Conservation (phyloP, 2,329 filamentous ascomycete species). For the Fusarium veterinarium region DNA sequence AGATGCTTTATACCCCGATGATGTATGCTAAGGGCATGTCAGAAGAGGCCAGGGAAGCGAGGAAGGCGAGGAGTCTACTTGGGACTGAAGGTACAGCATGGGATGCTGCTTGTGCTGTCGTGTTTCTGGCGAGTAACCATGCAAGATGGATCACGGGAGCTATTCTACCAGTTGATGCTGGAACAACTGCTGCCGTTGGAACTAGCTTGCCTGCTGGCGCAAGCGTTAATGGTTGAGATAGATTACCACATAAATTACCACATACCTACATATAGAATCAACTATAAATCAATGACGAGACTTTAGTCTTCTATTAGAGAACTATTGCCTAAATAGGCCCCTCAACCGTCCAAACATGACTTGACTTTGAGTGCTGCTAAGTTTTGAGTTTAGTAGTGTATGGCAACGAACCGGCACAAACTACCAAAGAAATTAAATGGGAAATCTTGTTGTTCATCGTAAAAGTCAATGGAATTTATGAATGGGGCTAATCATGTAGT, state of each 20-base stretch:
- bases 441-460: too few relatives aligned
- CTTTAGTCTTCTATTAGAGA: rapidly evolving
- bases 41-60: constrained; percentile 51
- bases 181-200: constrained; percentile 47
- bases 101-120: constrained; percentile 55
- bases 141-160: constrained; percentile 58
- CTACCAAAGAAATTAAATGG: too few relatives aligned
- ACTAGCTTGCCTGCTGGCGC: constrained; percentile 38
- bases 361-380: neutral
- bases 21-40: constrained; percentile 55
- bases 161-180: constrained; percentile 56
- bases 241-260: too few relatives aligned
- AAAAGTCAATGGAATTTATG: neutral
- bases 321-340: rapidly evolving
- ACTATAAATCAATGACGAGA: rapidly evolving
- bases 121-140: constrained; percentile 54
- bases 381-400: too few relatives aligned
- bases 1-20: constrained; percentile 63
- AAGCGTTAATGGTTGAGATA: constrained; percentile 41
- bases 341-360: rapidly evolving
- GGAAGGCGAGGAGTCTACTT: constrained; percentile 54
- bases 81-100: constrained; percentile 57
- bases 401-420: rapidly evolving
- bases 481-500: neutral
- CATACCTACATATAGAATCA: neutral